Evolutionary conservation across 2,329 filamentous ascomycete genomes (phyloP).

Genomic region (Alternaria solani): DNA sequence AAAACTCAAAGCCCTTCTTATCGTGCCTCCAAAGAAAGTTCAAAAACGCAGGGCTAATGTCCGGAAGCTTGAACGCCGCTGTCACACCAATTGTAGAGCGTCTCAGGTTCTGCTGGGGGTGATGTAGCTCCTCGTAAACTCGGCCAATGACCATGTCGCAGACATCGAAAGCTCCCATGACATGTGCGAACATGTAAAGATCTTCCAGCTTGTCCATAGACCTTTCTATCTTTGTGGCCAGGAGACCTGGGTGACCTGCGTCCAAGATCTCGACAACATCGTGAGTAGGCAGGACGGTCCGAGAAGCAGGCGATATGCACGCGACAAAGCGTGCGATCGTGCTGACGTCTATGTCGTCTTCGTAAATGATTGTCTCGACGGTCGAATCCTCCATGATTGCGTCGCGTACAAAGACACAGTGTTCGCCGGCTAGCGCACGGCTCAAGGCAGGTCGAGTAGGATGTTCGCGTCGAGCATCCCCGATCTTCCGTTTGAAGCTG

Average conservation of each 20-base stretch:
- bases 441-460: slow-evolving; percentile 2
- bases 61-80: too few species aligned
- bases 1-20: not conserved
- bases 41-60: slow-evolving; percentile 1
- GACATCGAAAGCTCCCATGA: not conserved
- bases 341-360: not conserved
- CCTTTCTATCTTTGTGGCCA: slow-evolving; percentile 3
- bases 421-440: not conserved
- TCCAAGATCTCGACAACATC: slow-evolving; percentile 1
- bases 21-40: slow-evolving; percentile 3
- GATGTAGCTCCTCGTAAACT: slow-evolving; percentile 5
- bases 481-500: not conserved
- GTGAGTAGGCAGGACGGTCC: not conserved
- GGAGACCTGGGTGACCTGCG: not conserved
- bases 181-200: slow-evolving; percentile 5
- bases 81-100: not conserved
- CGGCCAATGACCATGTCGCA: slow-evolving; percentile 13
- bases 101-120: not conserved
- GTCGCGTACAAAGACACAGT: not conserved
- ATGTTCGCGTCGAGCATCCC: not conserved
- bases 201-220: slow-evolving; percentile 1
- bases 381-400: not conserved
- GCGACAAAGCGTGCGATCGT: slow-evolving; percentile 6
- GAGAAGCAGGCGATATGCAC: slow-evolving; percentile 5
- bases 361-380: not conserved